These are phyloP conservation scores for Diaporthe sp. DNA, from an alignment of 2,329 filamentous ascomycete species.

Conservation along the genomic window DNA sequence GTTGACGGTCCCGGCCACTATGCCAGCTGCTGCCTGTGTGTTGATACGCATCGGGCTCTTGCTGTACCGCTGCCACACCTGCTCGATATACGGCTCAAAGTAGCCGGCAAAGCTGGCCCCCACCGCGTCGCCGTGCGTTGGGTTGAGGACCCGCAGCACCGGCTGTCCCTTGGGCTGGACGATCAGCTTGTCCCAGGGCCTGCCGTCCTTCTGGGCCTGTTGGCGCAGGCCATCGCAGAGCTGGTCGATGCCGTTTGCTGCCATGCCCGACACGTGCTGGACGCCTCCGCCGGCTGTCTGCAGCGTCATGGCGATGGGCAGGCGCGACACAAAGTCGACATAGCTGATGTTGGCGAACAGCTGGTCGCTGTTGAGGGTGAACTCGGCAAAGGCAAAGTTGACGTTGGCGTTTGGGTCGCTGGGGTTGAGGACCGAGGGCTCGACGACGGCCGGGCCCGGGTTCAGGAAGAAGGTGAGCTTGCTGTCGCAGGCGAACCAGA, in stretches of 20 bases:
- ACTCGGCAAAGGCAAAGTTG: constrained; percentile 72
- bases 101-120: constrained; percentile 60
- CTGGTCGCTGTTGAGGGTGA: constrained; percentile 70
- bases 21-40: constrained; percentile 73
- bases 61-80: constrained; percentile 57
- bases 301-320: constrained; percentile 68
- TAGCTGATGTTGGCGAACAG: constrained; percentile 76
- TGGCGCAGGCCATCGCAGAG: constrained; percentile 67
- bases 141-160: constrained; percentile 58
- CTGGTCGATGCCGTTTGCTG: constrained; percentile 66
- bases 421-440: constrained; percentile 76
- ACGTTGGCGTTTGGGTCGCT: constrained; percentile 67
- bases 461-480: constrained; percentile 74
- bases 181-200: constrained; percentile 73
- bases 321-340: constrained; percentile 73
- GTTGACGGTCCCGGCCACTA: constrained; percentile 64
- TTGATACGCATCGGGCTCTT: constrained; percentile 67
- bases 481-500: constrained; percentile 72
- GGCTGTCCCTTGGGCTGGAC: constrained; percentile 49
- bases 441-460: constrained; percentile 74
- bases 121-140: constrained; percentile 59
- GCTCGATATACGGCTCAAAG: constrained; percentile 58
- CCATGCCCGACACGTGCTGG: constrained; percentile 71
- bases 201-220: constrained; percentile 69
- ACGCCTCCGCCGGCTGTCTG: constrained; percentile 56